These are phyloP conservation scores for Mortierella sp. DNA, from an alignment of 371 early-diverging fungal species.

Conservation along the genomic window DNA sequence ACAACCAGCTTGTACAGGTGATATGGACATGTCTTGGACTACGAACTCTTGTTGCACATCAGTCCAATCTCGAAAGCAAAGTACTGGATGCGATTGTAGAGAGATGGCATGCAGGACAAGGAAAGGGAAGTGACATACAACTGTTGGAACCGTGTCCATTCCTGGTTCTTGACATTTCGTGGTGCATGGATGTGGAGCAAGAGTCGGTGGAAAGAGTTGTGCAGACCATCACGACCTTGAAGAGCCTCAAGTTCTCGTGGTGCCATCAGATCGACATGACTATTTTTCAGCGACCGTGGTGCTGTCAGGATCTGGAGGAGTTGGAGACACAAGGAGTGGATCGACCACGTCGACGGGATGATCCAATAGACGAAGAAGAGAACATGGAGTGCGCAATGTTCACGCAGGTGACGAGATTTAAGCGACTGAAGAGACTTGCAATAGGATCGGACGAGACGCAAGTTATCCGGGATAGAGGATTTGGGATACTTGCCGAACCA, in stretches of 20 bases:
- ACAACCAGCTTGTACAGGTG: slow-evolving; percentile 12
- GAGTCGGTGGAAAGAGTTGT: slow-evolving; percentile 2
- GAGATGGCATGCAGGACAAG: not conserved
- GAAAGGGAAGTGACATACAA: not conserved
- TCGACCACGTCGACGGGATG: not conserved
- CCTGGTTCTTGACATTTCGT: slow-evolving; percentile 19
- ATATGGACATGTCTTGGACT: slow-evolving; percentile 3
- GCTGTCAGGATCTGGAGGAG: slow-evolving; percentile 2
- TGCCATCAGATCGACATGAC: slow-evolving; percentile 9
- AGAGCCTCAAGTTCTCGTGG: slow-evolving; percentile 20
- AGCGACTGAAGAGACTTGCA: slow-evolving; percentile 1
- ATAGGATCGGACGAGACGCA: slow-evolving; percentile 16
- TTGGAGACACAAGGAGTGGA: slow-evolving; percentile 26
- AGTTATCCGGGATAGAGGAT: not conserved
- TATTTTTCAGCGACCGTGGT: slow-evolving; percentile 11
- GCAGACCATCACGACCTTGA: slow-evolving; percentile 1
- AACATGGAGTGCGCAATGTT: slow-evolving; percentile 5
- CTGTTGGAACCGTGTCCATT: not conserved
- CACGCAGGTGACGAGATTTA: slow-evolving; percentile 1
- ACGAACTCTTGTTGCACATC: slow-evolving; percentile 8
- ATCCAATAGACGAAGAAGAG: not conserved
- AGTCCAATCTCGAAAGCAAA: slow-evolving; percentile 15
- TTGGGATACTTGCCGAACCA: not conserved
- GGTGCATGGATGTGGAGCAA: slow-evolving; percentile 16
- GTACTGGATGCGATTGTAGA: slow-evolving; percentile 22